A percentile compares a stretch with the other conserved stretches of the same genome.
Evolutionary conservation across 306 rosid genomes (phyloP).

Genomic region (Lathyrus sativus): DNA sequence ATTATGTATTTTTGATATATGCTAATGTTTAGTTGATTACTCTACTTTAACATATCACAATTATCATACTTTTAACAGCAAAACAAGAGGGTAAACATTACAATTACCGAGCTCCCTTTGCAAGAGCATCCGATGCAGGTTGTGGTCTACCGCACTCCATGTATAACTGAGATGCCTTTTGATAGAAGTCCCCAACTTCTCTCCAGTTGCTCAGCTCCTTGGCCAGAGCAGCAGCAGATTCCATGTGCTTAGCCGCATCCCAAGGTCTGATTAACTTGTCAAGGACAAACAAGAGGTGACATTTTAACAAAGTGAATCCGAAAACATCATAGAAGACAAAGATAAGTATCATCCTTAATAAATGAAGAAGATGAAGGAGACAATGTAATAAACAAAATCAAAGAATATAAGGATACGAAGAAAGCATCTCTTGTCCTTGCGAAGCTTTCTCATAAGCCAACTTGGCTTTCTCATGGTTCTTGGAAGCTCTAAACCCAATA

Average conservation of each 20-base stretch:
- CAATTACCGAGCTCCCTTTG: conserved; percentile 86
- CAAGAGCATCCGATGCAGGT: conserved; percentile 95
- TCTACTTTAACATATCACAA: conserved; percentile 7
- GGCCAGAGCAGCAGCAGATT: conserved; percentile 88
- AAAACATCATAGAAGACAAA: conserved; percentile 17
- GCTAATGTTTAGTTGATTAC: conserved; percentile 1
- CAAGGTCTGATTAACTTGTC: conserved; percentile 72
- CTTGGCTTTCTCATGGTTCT: conserved; percentile 81
- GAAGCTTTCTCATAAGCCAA: conserved; percentile 90
- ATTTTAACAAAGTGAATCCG: conserved; percentile 21
- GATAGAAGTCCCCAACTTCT: conserved; percentile 84
- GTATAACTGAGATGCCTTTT: conserved; percentile 84
- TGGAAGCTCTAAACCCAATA: conserved; percentile 72
- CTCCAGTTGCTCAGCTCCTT: conserved; percentile 79
- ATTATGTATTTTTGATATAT: conserved; percentile 23
- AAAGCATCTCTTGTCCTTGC: conserved; percentile 90
- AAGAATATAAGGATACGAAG: conserved; percentile 83
- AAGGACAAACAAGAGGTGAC: conserved; percentile 44
- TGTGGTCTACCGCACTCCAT: conserved; percentile 81
- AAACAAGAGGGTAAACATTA: conserved; percentile 23
- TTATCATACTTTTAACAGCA: neutral
- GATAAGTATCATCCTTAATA: neutral
- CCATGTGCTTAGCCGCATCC: conserved; percentile 99
- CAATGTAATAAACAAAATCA: neutral
- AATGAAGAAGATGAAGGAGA: neutral